Evolutionary conservation across 192 early-diverging fungal genomes (phyloP), one percentile per base, ranked within the genome.

Genomic region (Backusella luteola): DNA sequence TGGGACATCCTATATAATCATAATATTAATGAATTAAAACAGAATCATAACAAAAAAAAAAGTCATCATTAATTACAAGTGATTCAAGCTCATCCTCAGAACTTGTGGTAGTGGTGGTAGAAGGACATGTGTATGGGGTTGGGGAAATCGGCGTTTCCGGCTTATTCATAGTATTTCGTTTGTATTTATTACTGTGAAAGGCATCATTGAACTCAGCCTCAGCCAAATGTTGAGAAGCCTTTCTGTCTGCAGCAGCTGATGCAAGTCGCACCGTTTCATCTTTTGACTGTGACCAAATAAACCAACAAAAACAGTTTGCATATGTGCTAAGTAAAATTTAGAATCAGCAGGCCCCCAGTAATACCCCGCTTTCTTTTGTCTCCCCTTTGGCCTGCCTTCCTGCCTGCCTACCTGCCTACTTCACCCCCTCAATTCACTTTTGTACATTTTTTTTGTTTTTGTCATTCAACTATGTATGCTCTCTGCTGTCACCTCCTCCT

Each of bases 1-100:
- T 52, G 80, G 80, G 26, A 81, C 76, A 34, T 76, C 38, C 80
- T 81, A 72, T 36, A 39, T 38, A 26, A 70, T 23, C 52, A 41
- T 26, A 70, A 36, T 34, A 34, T 69, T 3, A 68, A 59, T 35
- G 3, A 44, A 44, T 19, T 32, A 36, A 36, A 69, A 56, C 56
- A 32, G 6, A 46, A 52, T 15, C 6, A 15, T 32, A 35, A 23
- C 12, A 21, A 63, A 26, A 26, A n/a, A 32, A 29, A 15, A 29
- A n/a, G n/a, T 67, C n/a, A 34, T 7, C 11, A 67, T 39, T 35
- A 32, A 41, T 79, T 79, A 79, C 78, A 29, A 79, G 42, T 9
- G 73, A 73, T 70, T 79, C 73, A 17, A 79, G 34, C n/a, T 79
- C 78, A 44, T 79, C 67, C 36, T 79, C 78, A 41, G 56, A 63